phyloP scores from a whole-genome alignment of 495 filamentous ascomycete species.

The Rostrohypoxylon terebratum region DNA sequence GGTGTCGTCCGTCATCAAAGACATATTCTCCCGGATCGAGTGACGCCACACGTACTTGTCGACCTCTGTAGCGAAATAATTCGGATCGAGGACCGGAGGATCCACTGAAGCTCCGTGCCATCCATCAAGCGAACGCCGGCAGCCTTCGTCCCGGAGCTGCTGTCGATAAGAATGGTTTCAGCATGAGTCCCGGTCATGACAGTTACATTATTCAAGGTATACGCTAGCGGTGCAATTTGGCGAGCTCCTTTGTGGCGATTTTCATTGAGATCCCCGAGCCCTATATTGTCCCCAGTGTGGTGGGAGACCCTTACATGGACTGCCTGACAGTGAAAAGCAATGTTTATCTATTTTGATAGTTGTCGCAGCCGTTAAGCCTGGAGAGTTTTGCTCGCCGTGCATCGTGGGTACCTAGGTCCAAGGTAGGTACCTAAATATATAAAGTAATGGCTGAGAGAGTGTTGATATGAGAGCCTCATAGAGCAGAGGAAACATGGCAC shows the following conservation, averaged over 20 bases:
- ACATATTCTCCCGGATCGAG: constrained; percentile 4
- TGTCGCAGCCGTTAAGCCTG: neutral
- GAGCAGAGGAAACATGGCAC: neutral
- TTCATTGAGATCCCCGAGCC: constrained; percentile 68
- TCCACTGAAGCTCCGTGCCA: constrained; percentile 51
- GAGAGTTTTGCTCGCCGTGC: too few relatives aligned
- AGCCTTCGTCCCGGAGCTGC: constrained; percentile 54
- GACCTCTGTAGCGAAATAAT: constrained; percentile 55
- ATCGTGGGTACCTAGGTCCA: too few relatives aligned
- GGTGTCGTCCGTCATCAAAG: constrained; percentile 31
- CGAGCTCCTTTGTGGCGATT: constrained; percentile 58
- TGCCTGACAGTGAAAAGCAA: too few relatives aligned
- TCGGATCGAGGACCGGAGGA: constrained; percentile 56
- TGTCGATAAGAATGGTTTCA: constrained; percentile 58
- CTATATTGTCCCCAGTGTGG: constrained; percentile 61
- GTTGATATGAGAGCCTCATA: neutral
- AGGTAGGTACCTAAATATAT: too few relatives aligned
- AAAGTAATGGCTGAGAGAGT: too few relatives aligned
- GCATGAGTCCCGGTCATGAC: constrained; percentile 62
- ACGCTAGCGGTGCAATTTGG: constrained; percentile 50
- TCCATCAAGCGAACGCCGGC: constrained; percentile 59
- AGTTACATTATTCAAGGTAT: constrained; percentile 53
- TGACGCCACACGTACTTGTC: constrained; percentile 35
- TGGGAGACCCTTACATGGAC: too few relatives aligned
- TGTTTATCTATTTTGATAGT: too few relatives aligned